A percentile compares a stretch with the other conserved stretches of the same genome.
phyloP scores from a whole-genome alignment of 345 rosid genomes.

The Ailanthus altissimus region DNA sequence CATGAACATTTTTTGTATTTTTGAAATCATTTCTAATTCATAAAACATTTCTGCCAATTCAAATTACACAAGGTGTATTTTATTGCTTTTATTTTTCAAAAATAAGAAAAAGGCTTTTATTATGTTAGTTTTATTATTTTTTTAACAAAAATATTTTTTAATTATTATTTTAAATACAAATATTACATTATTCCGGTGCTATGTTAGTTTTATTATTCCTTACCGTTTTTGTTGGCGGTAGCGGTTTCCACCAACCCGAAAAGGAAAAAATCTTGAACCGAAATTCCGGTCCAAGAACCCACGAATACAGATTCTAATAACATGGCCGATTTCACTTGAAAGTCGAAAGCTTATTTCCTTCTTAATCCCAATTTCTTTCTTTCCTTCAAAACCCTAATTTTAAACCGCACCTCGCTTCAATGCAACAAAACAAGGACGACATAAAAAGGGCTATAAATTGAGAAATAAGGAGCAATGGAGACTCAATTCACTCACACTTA shows the following conservation, averaged over 20 bases:
- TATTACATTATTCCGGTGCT: too few species aligned
- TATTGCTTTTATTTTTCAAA: too few species aligned
- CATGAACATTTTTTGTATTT: too few species aligned
- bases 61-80: too few species aligned
- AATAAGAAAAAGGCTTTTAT: too few species aligned
- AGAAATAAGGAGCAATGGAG: conserved; percentile 31
- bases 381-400: conserved; percentile 1
- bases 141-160: too few species aligned
- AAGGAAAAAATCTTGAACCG: neutral
- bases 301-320: neutral
- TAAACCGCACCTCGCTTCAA: neutral
- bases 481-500: conserved; percentile 51
- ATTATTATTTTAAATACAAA: too few species aligned
- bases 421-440: neutral
- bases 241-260: neutral
- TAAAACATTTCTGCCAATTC: too few species aligned
- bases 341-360: neutral
- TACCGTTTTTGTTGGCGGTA: too few species aligned
- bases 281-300: neutral
- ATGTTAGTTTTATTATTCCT: too few species aligned
- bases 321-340: neutral
- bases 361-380: neutral
- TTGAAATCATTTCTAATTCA: too few species aligned
- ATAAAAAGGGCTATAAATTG: neutral
- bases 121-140: too few species aligned